A percentile compares a stretch with the other conserved stretches of the same genome.
phyloP scores from a whole-genome alignment of 306 rosid genomes.

The Citrullus amarus region DNA sequence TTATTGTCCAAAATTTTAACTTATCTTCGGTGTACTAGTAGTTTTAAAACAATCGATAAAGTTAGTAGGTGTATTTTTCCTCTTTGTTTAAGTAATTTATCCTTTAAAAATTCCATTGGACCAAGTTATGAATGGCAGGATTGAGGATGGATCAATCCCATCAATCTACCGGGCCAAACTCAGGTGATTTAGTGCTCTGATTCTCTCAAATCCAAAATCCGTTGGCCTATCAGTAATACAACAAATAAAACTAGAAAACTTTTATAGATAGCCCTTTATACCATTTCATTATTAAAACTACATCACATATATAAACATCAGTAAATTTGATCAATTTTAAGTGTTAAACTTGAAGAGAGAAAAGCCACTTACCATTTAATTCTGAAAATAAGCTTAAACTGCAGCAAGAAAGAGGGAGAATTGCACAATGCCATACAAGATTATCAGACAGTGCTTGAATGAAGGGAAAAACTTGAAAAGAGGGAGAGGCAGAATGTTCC shows the following conservation, averaged over 20 bases:
- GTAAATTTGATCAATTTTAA: background rate
- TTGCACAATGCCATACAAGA: background rate
- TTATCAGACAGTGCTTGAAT: background rate
- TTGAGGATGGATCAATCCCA: background rate
- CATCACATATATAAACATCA: background rate
- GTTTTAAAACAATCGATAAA: no score
- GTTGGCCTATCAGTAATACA: background rate
- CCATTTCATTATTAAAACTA: background rate
- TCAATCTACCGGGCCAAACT: background rate
- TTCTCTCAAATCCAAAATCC: background rate
- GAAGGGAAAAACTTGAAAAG: background rate
- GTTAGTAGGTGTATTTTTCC: no score
- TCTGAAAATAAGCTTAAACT: background rate
- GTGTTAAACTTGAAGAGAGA: background rate
- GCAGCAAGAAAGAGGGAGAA: background rate
- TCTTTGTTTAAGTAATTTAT: no score
- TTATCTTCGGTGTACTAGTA: no score
- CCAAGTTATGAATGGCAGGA: background rate
- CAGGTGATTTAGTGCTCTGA: background rate
- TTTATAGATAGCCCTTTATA: background rate
- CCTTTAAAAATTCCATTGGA: background rate
- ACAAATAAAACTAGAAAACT: background rate
- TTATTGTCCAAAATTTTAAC: no score
- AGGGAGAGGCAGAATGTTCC: background rate
- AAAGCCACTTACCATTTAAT: background rate